Evolutionary conservation across 192 early-diverging fungal genomes (phyloP).

Genomic region (Coemansia sp.): DNA sequence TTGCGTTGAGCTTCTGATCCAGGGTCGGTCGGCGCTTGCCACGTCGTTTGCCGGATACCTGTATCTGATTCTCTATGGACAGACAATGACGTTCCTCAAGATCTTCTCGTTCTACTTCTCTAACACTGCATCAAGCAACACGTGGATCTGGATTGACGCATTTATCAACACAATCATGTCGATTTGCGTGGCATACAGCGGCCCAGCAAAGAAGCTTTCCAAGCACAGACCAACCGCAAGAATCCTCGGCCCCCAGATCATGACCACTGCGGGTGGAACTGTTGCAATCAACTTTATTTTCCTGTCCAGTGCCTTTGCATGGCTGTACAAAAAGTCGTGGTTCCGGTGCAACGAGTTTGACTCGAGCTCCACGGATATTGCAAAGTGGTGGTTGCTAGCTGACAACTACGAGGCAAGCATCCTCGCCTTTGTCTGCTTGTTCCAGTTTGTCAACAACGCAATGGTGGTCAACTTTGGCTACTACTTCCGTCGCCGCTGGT

Average conservation of each 20-base stretch:
- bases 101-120: slow-evolving; percentile 69
- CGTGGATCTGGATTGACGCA: slow-evolving; percentile 74
- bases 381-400: slow-evolving; percentile 73
- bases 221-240: slow-evolving; percentile 66
- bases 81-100: slow-evolving; percentile 65
- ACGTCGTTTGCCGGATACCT: slow-evolving; percentile 71
- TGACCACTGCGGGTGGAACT: slow-evolving; percentile 62
- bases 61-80: slow-evolving; percentile 67
- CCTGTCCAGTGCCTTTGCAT: slow-evolving; percentile 49
- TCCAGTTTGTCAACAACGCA: slow-evolving; percentile 70
- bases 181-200: slow-evolving; percentile 63
- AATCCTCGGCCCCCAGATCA: slow-evolving; percentile 68
- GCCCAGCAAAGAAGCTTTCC: slow-evolving; percentile 59
- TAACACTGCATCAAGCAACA: slow-evolving; percentile 59
- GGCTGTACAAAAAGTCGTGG: slow-evolving; percentile 63
- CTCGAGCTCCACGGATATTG: slow-evolving; percentile 57
- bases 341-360: slow-evolving; percentile 75
- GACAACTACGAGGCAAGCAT: slow-evolving; percentile 72
- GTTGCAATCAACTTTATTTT: slow-evolving; percentile 70
- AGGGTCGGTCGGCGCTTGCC: slow-evolving; percentile 71
- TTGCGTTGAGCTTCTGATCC: slow-evolving; percentile 61
- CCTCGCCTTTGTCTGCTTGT: slow-evolving; percentile 59
- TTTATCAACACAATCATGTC: slow-evolving; percentile 64
- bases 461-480: slow-evolving; percentile 68
- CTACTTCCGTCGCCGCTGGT: slow-evolving; percentile 62